Percentiles rank a stretch among this genome's conserved stretches.
Conservation (phyloP, 768 basidiomycete species). For the Boletus rubroflammeus region DNA sequence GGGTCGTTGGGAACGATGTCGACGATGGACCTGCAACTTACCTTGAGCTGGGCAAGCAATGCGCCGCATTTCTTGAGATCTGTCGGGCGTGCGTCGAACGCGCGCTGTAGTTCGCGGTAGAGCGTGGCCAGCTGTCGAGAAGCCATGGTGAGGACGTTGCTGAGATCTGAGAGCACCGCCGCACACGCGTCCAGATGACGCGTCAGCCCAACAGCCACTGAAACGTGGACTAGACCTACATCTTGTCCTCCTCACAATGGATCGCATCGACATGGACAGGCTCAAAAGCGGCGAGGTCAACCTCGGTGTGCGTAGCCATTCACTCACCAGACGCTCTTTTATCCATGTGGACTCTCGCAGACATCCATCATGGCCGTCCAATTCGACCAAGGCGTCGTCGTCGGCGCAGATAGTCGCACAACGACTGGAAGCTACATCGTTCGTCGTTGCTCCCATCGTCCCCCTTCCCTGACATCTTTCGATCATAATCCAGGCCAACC, state of each 20-base stretch:
- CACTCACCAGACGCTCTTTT: background rate
- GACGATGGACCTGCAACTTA: conserved; percentile 20
- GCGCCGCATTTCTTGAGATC: conserved; percentile 65
- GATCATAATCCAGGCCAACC: conserved; percentile 68
- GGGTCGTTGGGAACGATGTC: background rate
- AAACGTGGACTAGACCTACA: background rate
- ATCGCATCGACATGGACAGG: conserved; percentile 75
- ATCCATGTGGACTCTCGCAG: conserved; percentile 37
- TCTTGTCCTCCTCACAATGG: conserved; percentile 38
- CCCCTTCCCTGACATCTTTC: background rate
- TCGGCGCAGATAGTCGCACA: conserved; percentile 96
- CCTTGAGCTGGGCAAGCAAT: conserved; percentile 75
- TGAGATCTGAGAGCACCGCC: too few relatives aligned
- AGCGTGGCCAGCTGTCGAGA: conserved; percentile 51
- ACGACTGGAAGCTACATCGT: conserved; percentile 97
- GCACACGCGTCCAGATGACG: conserved; percentile 44
- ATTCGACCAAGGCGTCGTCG: conserved; percentile 90
- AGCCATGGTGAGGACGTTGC: conserved; percentile 39
- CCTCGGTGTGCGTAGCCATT: conserved; percentile 70
- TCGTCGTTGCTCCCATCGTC: conserved; percentile 24
- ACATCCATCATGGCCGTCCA: conserved; percentile 99
- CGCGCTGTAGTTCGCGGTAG: conserved; percentile 63
- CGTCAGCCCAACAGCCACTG: conserved; percentile 43
- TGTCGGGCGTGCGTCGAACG: conserved; percentile 61
- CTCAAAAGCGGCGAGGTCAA: conserved; percentile 96